Percentiles rank a stretch among this genome's conserved stretches.
These are phyloP conservation scores for Cyberlindnera veronae DNA, from an alignment of 805 yeast species.

Conservation along the genomic window DNA sequence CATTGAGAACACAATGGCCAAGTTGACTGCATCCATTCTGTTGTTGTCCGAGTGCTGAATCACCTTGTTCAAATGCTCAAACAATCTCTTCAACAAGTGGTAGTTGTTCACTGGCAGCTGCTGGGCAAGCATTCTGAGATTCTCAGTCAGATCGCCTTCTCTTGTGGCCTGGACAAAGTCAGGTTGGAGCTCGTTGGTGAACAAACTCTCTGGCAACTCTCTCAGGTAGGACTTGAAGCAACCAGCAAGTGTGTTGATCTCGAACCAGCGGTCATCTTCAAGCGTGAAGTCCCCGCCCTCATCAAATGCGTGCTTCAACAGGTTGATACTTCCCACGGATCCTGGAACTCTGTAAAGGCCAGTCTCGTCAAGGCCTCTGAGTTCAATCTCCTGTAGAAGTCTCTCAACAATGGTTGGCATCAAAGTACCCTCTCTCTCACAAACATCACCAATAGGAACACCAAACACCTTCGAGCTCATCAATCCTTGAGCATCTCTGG, in stretches of 20 bases:
- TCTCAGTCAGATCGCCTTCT: constrained; percentile 31
- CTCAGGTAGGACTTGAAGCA: constrained; percentile 80
- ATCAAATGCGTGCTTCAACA: constrained; percentile 51
- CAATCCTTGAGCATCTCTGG: constrained; percentile 36
- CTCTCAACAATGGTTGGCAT: constrained; percentile 66
- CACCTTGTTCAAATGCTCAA: constrained; percentile 67
- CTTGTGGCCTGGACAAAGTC: constrained; percentile 44
- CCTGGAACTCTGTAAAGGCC: constrained; percentile 83
- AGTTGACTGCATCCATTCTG: constrained; percentile 83
- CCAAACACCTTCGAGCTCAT: constrained; percentile 69
- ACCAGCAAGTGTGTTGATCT: constrained; percentile 83
- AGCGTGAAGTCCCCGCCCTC: constrained; percentile 44
- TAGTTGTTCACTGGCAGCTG: constrained; percentile 65
- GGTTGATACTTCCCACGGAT: constrained; percentile 53
- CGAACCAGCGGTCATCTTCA: constrained; percentile 62
- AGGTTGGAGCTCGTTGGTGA: constrained; percentile 64
- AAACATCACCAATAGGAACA: constrained; percentile 73
- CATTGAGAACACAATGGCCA: constrained; percentile 85
- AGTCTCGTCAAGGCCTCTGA: constrained; percentile 84
- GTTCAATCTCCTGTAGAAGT: constrained; percentile 72
- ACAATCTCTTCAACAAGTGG: constrained; percentile 60
- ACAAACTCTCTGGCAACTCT: constrained; percentile 81
- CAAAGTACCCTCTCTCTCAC: constrained; percentile 60
- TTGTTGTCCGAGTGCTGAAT: constrained; percentile 64
- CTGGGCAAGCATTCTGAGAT: constrained; percentile 32